phyloP scores from a whole-genome alignment of 1,284 basidiomycete species.

The Malassezia nana region DNA sequence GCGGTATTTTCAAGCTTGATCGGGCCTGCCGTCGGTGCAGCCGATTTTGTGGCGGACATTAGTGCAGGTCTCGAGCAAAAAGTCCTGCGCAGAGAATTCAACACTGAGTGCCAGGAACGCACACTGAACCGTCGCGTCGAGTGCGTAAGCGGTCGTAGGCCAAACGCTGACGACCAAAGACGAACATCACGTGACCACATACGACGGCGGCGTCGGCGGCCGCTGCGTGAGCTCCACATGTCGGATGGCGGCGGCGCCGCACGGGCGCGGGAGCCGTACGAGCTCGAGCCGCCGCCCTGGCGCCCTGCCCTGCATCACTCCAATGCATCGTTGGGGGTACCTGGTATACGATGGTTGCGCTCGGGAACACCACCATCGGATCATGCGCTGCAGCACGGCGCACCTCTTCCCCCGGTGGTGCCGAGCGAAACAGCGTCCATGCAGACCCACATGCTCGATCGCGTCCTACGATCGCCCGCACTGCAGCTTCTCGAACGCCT shows the following conservation, averaged over 20 bases:
- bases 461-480: conserved; percentile 46
- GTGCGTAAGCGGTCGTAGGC: background rate
- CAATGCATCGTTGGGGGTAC: conserved; percentile 31
- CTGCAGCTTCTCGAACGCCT: conserved; percentile 21
- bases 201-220: background rate
- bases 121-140: conserved; percentile 1
- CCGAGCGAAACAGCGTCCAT: conserved; percentile 54
- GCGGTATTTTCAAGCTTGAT: conserved; percentile 56
- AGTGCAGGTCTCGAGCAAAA: background rate
- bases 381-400: conserved; percentile 69
- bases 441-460: conserved; percentile 53
- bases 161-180: background rate
- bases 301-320: conserved; percentile 34
- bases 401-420: conserved; percentile 51
- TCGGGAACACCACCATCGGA: conserved; percentile 68
- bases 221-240: background rate
- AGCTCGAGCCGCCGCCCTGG: conserved; percentile 30
- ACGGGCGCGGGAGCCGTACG: conserved; percentile 18
- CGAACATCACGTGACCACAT: background rate
- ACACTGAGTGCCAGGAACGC: background rate
- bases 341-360: conserved; percentile 77
- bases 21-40: conserved; percentile 28
- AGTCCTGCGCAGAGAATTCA: background rate
- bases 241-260: background rate
- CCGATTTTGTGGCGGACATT: conserved; percentile 29